Base-by-base conservation (phyloP, 1,284 basidiomycete genomes). In the Filobasidium uniguttulatum region DNA sequence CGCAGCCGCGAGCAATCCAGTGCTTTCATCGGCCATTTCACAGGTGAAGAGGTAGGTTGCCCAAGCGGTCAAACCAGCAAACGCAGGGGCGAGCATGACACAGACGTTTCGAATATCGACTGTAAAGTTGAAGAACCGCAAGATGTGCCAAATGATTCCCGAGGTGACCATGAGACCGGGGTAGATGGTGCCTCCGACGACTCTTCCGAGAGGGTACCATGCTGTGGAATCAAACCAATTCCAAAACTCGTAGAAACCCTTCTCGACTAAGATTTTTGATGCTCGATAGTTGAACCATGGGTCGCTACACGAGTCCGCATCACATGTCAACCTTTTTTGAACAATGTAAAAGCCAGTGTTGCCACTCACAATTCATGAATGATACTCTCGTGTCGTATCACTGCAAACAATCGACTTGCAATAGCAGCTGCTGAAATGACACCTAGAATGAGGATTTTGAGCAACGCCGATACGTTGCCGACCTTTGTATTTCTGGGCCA, bases 151-250 rank as follows among this genome's bases (percentile, higher is more conserved):
- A 65, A 98, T 97, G 60, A 94, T 80, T 52, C 91, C 93, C 57
- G 86, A 89, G 10, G 94, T 98, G 26, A 87, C 86, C 93, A 98
- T 97, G 40, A 97, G 74, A 58, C 89, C 94, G 3, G 94, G 94
- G 67, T 97, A 99, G 62, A 98, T 85, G 9, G 94, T 98, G 41
- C 93, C 93, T 49, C 94, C 94, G 37, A 97, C 93, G 44, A 94
- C 90, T 63, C 94, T 85, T 43, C 94, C 94, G 1, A 99, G 81
- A 12, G 94, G 94, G 65, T 98, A 98, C 94, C 88, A 93, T 61
- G 91, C 91, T 5, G 94, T 94, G 29, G 91, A 89, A 71, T 99
- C 94, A 68, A 98, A 99, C 94, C 94, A 98, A 68, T 99, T 98
- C 93, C 87, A 98, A 72, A 91, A 98, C 80, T 84, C 90, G 73